Conservation (phyloP, 257 asterid genomes). For the Solanum virginianum region DNA sequence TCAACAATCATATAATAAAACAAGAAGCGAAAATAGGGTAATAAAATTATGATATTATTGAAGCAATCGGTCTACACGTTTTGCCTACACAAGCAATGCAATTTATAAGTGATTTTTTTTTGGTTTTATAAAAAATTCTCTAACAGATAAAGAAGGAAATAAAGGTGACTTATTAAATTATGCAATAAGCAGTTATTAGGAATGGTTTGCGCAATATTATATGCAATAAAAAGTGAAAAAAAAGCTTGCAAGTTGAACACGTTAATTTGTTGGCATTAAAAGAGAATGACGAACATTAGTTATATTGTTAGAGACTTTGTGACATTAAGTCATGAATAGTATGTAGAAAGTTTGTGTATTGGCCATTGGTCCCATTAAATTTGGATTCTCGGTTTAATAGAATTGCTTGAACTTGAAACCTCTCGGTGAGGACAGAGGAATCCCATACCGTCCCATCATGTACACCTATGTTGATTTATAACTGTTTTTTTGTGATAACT, state of each 20-base stretch:
- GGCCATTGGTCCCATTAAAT: neutral
- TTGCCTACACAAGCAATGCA: neutral
- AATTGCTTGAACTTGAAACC: neutral
- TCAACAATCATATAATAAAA: neutral
- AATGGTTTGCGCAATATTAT: neutral
- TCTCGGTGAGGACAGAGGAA: neutral
- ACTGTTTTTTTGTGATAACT: neutral
- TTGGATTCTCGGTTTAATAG: neutral
- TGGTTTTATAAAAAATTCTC: neutral
- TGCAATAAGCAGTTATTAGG: neutral
- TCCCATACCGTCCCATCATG: neutral
- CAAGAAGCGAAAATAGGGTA: neutral
- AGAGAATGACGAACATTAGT: neutral
- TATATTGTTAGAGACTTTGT: neutral
- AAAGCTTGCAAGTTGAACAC: neutral
- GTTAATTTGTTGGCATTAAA: neutral
- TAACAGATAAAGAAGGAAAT: neutral
- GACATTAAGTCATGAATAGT: neutral
- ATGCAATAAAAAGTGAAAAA: neutral
- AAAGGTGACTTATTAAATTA: neutral
- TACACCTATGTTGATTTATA: neutral
- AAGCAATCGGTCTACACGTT: neutral
- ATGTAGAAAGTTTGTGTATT: neutral
- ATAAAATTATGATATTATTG: neutral
- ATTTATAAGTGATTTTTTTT: neutral